Evolutionary conservation across 768 basidiomycete species (phyloP).

Genomic region (Tricholoma saponaceum): DNA sequence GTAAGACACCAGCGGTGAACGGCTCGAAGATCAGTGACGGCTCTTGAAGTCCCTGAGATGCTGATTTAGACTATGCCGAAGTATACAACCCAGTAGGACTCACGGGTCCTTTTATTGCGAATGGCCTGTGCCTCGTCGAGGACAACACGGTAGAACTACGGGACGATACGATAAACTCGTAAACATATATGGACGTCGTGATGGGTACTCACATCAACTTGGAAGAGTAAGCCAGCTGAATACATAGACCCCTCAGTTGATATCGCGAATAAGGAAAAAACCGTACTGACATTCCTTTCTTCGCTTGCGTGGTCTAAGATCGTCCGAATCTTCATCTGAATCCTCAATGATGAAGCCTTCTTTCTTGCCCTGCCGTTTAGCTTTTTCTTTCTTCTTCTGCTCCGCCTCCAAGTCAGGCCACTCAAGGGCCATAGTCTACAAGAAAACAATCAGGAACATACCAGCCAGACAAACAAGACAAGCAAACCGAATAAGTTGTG

Average conservation of each 20-base stretch:
- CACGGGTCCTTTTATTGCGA: conserved; percentile 46
- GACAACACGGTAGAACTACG: conserved; percentile 48
- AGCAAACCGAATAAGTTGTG: conserved; percentile 45
- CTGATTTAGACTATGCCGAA: neutral
- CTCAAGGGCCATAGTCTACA: conserved; percentile 52
- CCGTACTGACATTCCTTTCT: conserved; percentile 27
- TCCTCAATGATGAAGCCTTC: conserved; percentile 31
- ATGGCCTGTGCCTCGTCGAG: conserved; percentile 57
- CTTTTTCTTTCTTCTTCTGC: conserved; percentile 41
- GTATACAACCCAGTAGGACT: conserved; percentile 9
- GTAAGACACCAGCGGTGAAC: conserved; percentile 67
- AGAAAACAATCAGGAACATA: neutral
- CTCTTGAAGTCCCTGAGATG: conserved; percentile 43
- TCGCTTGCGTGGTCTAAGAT: conserved; percentile 22
- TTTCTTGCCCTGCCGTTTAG: conserved; percentile 20
- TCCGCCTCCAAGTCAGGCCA: conserved; percentile 55
- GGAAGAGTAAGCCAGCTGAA: conserved; percentile 45
- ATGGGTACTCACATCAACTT: conserved; percentile 35
- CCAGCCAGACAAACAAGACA: neutral
- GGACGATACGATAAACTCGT: neutral
- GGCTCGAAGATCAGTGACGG: conserved; percentile 48
- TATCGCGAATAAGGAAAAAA: neutral
- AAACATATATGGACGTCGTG: neutral
- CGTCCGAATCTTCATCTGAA: conserved; percentile 29
- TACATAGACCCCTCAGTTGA: neutral